A percentile compares a stretch with the other conserved stretches of the same genome.
These are phyloP conservation scores for Angomonas deanei DNA, from an alignment of 208 protist genomes.

Conservation along the genomic window DNA sequence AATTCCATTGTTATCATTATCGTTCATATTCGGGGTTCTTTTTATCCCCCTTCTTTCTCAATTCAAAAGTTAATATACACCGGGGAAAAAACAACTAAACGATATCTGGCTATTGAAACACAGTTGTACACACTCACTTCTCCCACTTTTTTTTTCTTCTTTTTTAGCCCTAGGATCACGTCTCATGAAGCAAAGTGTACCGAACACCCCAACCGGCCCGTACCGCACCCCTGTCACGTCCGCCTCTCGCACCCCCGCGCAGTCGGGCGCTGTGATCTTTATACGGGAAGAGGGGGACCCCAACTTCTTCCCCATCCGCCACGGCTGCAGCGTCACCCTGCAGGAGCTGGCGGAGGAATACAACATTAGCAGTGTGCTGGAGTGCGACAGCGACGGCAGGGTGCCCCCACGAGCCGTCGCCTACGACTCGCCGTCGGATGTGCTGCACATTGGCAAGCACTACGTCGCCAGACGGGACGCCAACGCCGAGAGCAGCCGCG, in stretches of 20 bases:
- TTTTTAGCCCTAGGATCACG: background rate
- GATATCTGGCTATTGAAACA: too few relatives aligned
- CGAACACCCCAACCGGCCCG: background rate
- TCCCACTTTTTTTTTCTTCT: background rate
- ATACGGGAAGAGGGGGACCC: constrained; percentile 35
- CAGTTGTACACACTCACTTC: background rate
- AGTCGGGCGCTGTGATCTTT: constrained; percentile 33
- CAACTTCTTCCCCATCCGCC: constrained; percentile 40
- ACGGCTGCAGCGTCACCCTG: constrained; percentile 52
- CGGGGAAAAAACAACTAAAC: too few relatives aligned
- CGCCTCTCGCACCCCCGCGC: background rate
- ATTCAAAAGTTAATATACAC: too few relatives aligned
- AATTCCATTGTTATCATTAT: background rate
- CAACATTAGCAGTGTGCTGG: constrained; percentile 76
- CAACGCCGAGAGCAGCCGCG: constrained; percentile 28
- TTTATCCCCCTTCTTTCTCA: background rate
- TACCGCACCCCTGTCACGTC: background rate
- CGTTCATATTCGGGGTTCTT: background rate
- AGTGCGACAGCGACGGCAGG: constrained; percentile 64
- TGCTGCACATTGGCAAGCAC: constrained; percentile 65
- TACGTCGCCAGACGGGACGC: constrained; percentile 74
- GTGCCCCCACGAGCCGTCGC: constrained; percentile 68
- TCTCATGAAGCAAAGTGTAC: constrained; percentile 1
- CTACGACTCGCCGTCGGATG: constrained; percentile 77
- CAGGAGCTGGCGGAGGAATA: constrained; percentile 70